Evolutionary conservation across 805 yeast genomes (phyloP).

Genomic region (Kodamaea hsintzibuensis): DNA sequence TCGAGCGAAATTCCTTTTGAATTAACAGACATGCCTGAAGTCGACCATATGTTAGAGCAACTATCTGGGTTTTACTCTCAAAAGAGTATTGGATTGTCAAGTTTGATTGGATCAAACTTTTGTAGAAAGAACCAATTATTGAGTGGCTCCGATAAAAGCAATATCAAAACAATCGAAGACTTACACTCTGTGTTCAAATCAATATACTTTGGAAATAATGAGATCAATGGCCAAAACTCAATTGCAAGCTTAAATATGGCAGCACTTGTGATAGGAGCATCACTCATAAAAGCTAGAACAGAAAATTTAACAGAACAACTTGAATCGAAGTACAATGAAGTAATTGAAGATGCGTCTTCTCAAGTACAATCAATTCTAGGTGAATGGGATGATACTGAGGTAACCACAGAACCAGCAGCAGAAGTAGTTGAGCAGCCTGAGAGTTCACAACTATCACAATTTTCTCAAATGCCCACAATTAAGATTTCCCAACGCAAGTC

Average conservation of each 20-base stretch:
- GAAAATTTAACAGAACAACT: background rate
- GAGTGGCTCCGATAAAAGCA: constrained; percentile 9
- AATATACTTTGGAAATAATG: constrained; percentile 4
- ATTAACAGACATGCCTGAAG: constrained; percentile 23
- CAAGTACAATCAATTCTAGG: constrained; percentile 4
- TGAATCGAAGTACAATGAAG: constrained; percentile 2
- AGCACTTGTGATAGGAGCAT: constrained; percentile 12
- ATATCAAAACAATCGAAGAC: constrained; percentile 10
- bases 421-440: background rate
- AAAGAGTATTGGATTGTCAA: constrained; percentile 15
- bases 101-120: constrained; percentile 16
- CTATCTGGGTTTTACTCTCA: constrained; percentile 21
- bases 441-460: background rate
- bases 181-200: constrained; percentile 8
- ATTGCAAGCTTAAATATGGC: constrained; percentile 6
- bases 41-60: constrained; percentile 37
- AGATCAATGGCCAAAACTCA: background rate
- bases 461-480: constrained; percentile 10
- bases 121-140: constrained; percentile 20
- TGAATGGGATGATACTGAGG: constrained; percentile 7
- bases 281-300: constrained; percentile 14
- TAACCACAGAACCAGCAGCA: background rate
- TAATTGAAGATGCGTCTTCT: constrained; percentile 2
- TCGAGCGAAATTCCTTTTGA: constrained; percentile 15
- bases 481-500: constrained; percentile 12